A percentile compares a stretch with the other conserved stretches of the same genome.
Evolutionary conservation across 768 basidiomycete genomes (phyloP).

Genomic region (Xanthoconium purpureum): DNA sequence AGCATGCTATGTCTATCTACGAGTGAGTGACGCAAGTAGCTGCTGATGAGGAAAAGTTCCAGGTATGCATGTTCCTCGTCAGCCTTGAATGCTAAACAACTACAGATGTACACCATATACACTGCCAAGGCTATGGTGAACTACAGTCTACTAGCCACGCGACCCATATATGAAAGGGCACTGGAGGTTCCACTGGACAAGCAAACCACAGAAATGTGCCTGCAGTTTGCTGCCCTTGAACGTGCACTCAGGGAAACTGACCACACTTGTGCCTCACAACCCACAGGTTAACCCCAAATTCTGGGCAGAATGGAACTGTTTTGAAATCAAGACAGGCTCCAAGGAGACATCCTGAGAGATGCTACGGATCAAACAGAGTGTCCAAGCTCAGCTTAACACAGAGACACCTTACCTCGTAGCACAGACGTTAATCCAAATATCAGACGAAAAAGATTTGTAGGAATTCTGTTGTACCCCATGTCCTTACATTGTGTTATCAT

Average conservation of each 20-base stretch:
- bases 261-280: constrained; percentile 91
- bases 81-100: constrained; percentile 4
- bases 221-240: constrained; percentile 92
- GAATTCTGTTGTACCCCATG: constrained; percentile 14
- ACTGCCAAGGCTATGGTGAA: constrained; percentile 95
- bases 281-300: constrained; percentile 88
- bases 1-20: constrained; percentile 93
- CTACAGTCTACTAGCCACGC: constrained; percentile 93
- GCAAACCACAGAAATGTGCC: constrained; percentile 96
- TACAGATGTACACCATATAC: constrained; percentile 92
- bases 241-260: constrained; percentile 99
- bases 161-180: constrained; percentile 94
- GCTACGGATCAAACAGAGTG: constrained; percentile 94
- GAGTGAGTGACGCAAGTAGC: constrained; percentile 89
- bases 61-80: constrained; percentile 49
- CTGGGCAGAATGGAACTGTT: constrained; percentile 96
- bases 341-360: constrained; percentile 98
- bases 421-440: constrained; percentile 86
- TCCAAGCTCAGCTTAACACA: constrained; percentile 98
- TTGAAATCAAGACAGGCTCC: constrained; percentile 97
- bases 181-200: constrained; percentile 89
- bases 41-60: constrained; percentile 88
- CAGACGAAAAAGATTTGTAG: constrained; percentile 73
- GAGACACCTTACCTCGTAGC: constrained; percentile 92
- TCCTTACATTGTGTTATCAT: constrained; percentile 31